Conservation (phyloP, 2,329 filamentous ascomycete genomes). For the Fusarium globosum region DNA sequence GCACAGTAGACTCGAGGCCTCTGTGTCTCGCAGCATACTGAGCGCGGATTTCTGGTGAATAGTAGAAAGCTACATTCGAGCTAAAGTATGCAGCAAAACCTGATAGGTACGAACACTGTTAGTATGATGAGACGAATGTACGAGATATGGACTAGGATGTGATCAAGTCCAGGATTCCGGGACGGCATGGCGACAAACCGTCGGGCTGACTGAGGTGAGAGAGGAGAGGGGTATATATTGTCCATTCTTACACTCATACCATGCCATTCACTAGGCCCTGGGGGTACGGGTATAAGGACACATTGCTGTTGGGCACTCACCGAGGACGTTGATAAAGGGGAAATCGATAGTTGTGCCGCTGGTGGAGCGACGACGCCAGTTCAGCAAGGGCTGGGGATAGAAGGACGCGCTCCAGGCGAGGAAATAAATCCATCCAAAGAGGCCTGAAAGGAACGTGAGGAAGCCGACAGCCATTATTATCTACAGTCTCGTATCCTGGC, state of each 20-base stretch:
- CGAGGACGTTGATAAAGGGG: constrained; percentile 76
- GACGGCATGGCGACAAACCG: constrained; percentile 14
- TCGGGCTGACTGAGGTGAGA: constrained; percentile 2
- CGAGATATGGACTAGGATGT: constrained; percentile 5
- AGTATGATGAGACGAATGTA: constrained; percentile 10
- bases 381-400: constrained; percentile 89
- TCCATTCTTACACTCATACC: constrained; percentile 30
- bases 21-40: constrained; percentile 87
- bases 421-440: constrained; percentile 82
- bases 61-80: constrained; percentile 81
- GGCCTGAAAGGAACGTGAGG: constrained; percentile 62
- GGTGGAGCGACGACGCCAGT: constrained; percentile 80
- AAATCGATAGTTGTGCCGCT: constrained; percentile 90
- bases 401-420: constrained; percentile 87
- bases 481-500: background rate
- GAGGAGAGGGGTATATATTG: constrained; percentile 18
- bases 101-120: constrained; percentile 37
- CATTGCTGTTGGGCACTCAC: constrained; percentile 49
- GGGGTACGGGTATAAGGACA: constrained; percentile 9
- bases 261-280: constrained; percentile 6
- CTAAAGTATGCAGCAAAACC: constrained; percentile 81
- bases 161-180: constrained; percentile 23
- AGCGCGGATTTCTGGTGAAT: constrained; percentile 77
- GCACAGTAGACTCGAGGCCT: constrained; percentile 82
- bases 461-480: constrained; percentile 48